Conservation (phyloP, 179 eudicot genomes). For the Silene vulgaris region DNA sequence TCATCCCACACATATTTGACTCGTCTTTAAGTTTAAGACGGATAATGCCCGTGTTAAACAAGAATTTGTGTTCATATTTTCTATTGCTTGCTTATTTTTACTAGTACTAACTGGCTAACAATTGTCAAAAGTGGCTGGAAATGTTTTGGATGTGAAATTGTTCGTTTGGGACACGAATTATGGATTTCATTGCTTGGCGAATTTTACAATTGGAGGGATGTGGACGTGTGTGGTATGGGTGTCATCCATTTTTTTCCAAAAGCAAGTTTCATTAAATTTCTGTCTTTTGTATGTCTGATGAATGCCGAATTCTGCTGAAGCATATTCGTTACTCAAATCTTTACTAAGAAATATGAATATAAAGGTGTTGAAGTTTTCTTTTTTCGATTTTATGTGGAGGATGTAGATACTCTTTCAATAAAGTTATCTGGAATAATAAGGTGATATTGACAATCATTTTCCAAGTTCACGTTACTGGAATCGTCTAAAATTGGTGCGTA, state of each 20-base stretch:
- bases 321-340: neutral
- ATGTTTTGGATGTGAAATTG: neutral
- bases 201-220: neutral
- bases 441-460: constrained; percentile 14
- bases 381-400: constrained; percentile 11
- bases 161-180: neutral
- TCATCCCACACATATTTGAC: no score
- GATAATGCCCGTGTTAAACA: no score
- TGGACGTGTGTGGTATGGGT: neutral
- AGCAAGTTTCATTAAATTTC: neutral
- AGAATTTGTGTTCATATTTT: no score
- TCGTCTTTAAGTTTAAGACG: no score
- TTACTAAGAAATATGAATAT: neutral
- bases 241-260: neutral
- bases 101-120: neutral
- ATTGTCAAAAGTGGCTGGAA: neutral
- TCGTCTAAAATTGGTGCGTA: neutral
- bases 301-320: neutral
- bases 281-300: neutral
- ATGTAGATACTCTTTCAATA: constrained; percentile 2
- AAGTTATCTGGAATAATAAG: constrained; percentile 20
- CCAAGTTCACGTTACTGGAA: neutral
- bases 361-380: neutral
- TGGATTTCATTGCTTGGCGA: neutral
- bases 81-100: neutral